Evolutionary conservation across 805 yeast species (phyloP), one percentile per base, ranked within the genome.

Genomic region (Priceomyces haplophilus): DNA sequence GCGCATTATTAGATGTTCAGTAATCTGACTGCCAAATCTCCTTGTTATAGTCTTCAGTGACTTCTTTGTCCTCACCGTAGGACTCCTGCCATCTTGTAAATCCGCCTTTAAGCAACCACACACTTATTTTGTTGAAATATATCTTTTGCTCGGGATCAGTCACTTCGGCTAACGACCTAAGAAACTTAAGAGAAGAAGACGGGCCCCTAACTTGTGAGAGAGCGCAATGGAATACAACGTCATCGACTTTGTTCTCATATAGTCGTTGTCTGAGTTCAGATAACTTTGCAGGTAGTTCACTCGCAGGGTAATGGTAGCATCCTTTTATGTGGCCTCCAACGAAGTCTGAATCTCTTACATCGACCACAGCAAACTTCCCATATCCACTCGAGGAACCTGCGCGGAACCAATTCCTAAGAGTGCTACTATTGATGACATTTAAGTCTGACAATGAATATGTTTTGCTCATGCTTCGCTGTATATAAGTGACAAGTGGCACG

Each of bases 201-300:
- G 98, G 98, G 0, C 98, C 98, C 40, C 99, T 70, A 46, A 84
- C 95, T 62, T 93, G 98, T 3, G 95, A 83, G 23, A 86, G 71
- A 21, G 90, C 89, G 62, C 99, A 91, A 60, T 93, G 97, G 65
- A 91, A 93, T 0, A 93, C 84, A 0, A 88, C 78, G 41, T 76
- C 80, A 34, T 72, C 65, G 5, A 62, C 56, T 3, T 61, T 59
- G 8, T 62, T 56, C 25, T 59, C 60, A 15, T 50, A 35, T 10
- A 74, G 56, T 33, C 62, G 49, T n/a, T 56, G 51, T 16, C 64
- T 52, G 31, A 76, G 68, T 5, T 65, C 67, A 2, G 69, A 70
- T 21, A 73, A 53, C 16, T 62, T 64, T 35, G 59, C 51, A 13
- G 58, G 54, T 48, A 84, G 72, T 15, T 65, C 56, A 1, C 66